Percentiles rank a stretch among this genome's conserved stretches.
These are phyloP conservation scores for Clonostachys solani DNA, from an alignment of 2,329 filamentous ascomycete species.

Conservation along the genomic window DNA sequence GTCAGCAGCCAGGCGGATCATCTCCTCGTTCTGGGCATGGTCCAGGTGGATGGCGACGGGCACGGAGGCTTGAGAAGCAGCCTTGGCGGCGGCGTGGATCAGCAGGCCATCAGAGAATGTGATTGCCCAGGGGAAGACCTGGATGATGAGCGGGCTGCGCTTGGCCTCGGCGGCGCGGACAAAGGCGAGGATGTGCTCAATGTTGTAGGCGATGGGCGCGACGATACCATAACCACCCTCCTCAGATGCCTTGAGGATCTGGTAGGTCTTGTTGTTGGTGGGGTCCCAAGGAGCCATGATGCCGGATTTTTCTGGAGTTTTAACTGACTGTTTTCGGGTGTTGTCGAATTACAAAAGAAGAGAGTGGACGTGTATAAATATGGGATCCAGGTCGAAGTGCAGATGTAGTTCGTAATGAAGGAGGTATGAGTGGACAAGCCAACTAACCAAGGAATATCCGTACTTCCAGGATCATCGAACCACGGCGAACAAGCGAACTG, in stretches of 20 bases:
- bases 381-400: neutral
- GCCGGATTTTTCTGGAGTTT: neutral
- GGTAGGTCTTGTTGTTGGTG: conserved; percentile 14
- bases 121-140: conserved; percentile 69
- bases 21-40: conserved; percentile 57
- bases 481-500: too few species aligned
- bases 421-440: too few species aligned
- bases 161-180: conserved; percentile 66
- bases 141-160: conserved; percentile 61
- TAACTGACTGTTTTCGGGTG: neutral
- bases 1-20: conserved; percentile 52
- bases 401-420: neutral
- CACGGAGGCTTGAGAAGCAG: conserved; percentile 49
- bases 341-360: too few species aligned
- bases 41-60: conserved; percentile 63
- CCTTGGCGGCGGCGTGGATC: conserved; percentile 48
- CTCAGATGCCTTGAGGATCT: conserved; percentile 48
- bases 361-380: neutral
- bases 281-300: conserved; percentile 12
- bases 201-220: conserved; percentile 54
- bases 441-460: too few species aligned
- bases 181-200: conserved; percentile 66
- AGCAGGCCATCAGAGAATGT: conserved; percentile 53
- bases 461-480: too few species aligned
- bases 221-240: conserved; percentile 49